Base-by-base conservation (phyloP, 2,329 filamentous ascomycete genomes). In the Achaetomium macrosporum region DNA sequence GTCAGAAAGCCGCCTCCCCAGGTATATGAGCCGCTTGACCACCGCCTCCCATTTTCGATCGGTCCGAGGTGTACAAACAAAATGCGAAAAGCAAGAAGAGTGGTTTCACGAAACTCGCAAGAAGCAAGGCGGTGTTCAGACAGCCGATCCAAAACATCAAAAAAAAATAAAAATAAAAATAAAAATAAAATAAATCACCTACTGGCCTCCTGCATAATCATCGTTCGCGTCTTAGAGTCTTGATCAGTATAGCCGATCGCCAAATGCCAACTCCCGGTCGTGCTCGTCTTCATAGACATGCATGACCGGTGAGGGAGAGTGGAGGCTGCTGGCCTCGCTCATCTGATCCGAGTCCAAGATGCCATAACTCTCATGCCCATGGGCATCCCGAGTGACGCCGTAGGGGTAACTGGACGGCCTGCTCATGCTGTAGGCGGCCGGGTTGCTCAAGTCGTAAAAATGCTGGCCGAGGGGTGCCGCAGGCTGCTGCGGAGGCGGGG, bases 311-410 rank as follows among this genome's bases (percentile, higher is more conserved):
- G 66, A 67, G 15, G 66, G 64, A 36, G 71, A 66, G 13, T 68
- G 65, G 13, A 65, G 62, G 36, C 67, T 69, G 37, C 65, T 67
- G 19, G 59, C 51, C 37, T 71, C 63, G 50, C 66, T 69, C 35
- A 67, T 66, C 31, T 73, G 69, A n/a, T 75, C 72, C 42, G 72
- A 69, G 36, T 76, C 76, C 54, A 73, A 76, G 62, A 77, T 71
- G 31, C 71, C 71, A 55, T 76, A 78, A 39, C 65, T 58, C 13
- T 62, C 44, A 25, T 70, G 67, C 7, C 9, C 20, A 15, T 47
- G 42, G 20, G 39, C 33, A 11, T 46, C 47, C n/a, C 42, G 37
- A 25, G 25, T 4, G 35, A 19, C 45, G 8, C n/a, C 35, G 35
- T n/a, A n/a, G 5, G 40, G 43, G 40, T 29, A 36, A 29, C 40